Conservation (phyloP, 768 basidiomycete genomes). For the Mrakia gelida region DNA sequence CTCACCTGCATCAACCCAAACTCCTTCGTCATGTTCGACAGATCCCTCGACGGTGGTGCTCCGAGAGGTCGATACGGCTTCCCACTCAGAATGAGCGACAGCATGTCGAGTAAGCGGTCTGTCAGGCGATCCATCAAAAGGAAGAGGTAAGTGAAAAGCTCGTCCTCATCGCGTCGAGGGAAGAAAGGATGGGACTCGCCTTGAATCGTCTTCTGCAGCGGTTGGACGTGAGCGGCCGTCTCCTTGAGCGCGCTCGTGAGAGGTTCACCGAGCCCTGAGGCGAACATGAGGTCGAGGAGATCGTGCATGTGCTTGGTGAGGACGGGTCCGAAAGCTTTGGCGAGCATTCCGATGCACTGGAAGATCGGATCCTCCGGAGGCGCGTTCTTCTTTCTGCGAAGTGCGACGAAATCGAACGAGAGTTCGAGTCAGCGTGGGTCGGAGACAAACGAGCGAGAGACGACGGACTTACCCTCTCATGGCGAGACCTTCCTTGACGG, state of each 20-base stretch:
- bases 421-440: neutral
- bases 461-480: slow-evolving; percentile 64
- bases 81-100: slow-evolving; percentile 75
- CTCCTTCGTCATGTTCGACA: slow-evolving; percentile 18
- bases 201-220: slow-evolving; percentile 86
- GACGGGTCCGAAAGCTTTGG: slow-evolving; percentile 89
- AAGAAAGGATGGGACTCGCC: slow-evolving; percentile 49
- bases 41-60: slow-evolving; percentile 57
- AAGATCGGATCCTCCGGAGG: slow-evolving; percentile 93
- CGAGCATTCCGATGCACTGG: slow-evolving; percentile 95
- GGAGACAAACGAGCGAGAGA: slow-evolving; percentile 16
- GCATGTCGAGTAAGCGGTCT: slow-evolving; percentile 85
- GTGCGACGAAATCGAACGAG: neutral
- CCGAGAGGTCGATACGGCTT: slow-evolving; percentile 84
- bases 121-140: too few species aligned
- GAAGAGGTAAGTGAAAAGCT: neutral
- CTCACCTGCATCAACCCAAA: slow-evolving; percentile 15
- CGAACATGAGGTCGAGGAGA: slow-evolving; percentile 93
- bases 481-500: slow-evolving; percentile 84
- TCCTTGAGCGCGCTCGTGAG: slow-evolving; percentile 73
- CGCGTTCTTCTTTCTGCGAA: slow-evolving; percentile 66
- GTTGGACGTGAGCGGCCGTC: slow-evolving; percentile 81
- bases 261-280: slow-evolving; percentile 84
- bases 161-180: too few species aligned
- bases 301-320: slow-evolving; percentile 93